Percentiles rank a stretch among this genome's conserved stretches.
These are phyloP conservation scores for Viridothelium virens DNA, from an alignment of 495 filamentous ascomycete species.

Conservation along the genomic window DNA sequence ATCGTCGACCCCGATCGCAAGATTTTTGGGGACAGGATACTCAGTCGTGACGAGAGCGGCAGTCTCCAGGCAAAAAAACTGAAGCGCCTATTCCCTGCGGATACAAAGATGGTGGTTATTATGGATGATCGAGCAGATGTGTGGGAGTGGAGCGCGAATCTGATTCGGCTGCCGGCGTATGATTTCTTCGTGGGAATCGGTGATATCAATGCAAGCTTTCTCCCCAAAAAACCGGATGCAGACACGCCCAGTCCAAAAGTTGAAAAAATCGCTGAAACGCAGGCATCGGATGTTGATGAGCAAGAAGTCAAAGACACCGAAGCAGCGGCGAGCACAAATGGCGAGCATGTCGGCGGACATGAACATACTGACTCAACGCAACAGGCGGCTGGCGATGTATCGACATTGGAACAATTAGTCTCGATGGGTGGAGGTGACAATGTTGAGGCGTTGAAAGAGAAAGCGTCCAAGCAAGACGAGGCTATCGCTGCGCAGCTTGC, in stretches of 20 bases:
- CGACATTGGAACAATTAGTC: constrained; percentile 65
- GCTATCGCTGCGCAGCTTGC: constrained; percentile 80
- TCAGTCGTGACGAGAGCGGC: constrained; percentile 93
- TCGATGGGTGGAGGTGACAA: constrained; percentile 70
- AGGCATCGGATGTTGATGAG: neutral
- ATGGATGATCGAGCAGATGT: constrained; percentile 97
- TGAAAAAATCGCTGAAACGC: neutral
- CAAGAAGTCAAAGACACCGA: neutral
- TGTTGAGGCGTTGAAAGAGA: constrained; percentile 59
- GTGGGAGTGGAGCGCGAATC: constrained; percentile 90
- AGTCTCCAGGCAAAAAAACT: constrained; percentile 84
- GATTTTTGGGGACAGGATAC: constrained; percentile 87
- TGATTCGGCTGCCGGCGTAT: constrained; percentile 90
- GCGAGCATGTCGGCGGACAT: neutral
- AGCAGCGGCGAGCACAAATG: neutral
- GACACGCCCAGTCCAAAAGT: constrained; percentile 30
- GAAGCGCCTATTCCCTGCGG: constrained; percentile 86
- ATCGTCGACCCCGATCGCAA: constrained; percentile 87
- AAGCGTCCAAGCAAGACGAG: constrained; percentile 75
- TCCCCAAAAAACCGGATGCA: constrained; percentile 80
- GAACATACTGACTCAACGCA: constrained; percentile 8
- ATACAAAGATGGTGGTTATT: constrained; percentile 98
- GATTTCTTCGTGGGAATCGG: constrained; percentile 98
- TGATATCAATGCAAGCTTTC: constrained; percentile 96
- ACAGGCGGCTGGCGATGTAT: constrained; percentile 36